Evolutionary conservation across 805 yeast species (phyloP).

Genomic region (Kuraishia ogatae): DNA sequence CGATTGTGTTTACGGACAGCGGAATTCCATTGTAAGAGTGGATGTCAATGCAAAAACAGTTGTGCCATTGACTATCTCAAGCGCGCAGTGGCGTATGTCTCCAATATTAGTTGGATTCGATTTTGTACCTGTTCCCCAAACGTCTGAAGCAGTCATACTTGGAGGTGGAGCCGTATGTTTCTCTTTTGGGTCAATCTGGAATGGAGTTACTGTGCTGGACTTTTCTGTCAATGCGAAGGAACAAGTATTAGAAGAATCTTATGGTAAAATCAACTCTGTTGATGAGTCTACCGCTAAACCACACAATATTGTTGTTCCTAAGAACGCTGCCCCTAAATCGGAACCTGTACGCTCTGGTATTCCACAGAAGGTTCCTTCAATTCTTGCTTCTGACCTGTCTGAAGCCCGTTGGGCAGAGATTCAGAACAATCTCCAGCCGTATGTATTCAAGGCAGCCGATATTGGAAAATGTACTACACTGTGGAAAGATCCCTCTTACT

Average conservation of each 20-base stretch:
- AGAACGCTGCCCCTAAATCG: background rate
- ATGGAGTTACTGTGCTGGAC: constrained; percentile 11
- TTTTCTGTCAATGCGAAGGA: background rate
- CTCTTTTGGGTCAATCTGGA: constrained; percentile 63
- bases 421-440: constrained; percentile 11
- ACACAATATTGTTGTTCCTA: background rate
- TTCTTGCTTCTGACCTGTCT: background rate
- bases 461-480: constrained; percentile 16
- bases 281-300: background rate
- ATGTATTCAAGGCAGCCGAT: constrained; percentile 12
- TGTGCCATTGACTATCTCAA: constrained; percentile 20
- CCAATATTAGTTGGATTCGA: constrained; percentile 51
- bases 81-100: constrained; percentile 27
- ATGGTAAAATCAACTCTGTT: background rate
- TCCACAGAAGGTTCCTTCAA: background rate
- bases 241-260: background rate
- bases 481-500: constrained; percentile 22
- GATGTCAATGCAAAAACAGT: constrained; percentile 14
- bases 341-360: background rate
- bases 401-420: constrained; percentile 5
- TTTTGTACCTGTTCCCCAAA: constrained; percentile 9
- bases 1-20: constrained; percentile 20
- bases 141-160: constrained; percentile 14
- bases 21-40: constrained; percentile 28
- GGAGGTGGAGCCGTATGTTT: constrained; percentile 83